Evolutionary conservation across 2,329 filamentous ascomycete species (phyloP), one percentile per base, ranked within the genome.

Genomic region (Arthrinium phaeospermum): DNA sequence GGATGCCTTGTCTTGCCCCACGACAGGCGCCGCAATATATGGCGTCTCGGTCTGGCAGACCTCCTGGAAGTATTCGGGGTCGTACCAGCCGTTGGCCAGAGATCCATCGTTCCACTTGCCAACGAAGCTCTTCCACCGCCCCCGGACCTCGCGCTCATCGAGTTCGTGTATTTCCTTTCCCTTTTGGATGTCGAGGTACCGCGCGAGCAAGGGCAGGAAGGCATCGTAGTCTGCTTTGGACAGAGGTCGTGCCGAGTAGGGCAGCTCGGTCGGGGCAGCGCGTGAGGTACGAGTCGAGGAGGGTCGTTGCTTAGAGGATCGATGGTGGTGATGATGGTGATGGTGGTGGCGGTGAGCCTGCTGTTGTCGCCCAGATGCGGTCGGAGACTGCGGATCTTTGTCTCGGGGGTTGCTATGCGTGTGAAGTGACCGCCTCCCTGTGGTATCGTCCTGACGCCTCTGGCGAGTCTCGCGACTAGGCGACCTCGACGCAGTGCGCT

Each of bases 121-220:
- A 16, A 96, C 81, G 78, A 98, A 99, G 80, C 94, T 96, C 87
- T 98, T 98, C 95, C 96, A 99, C 71, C 96, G 86, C 1, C 95
- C 95, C 75, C 88, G 92, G 0, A 91, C 83, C 80, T 98, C 95
- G n/a, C 89, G 88, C 74, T 94, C 91, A 71, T 91, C 88, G 76
- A 98, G 85, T 13, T 89, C 87, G 24, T 91, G 86, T 1, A 97
- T 84, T 70, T 92, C 84, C 53, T 93, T 87, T 51, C 91, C 87
- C 83, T 98, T 98, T 82, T 98, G 96, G 46, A 98, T 89, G 77
- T 95, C 93, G 37, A 98, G 87, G 77, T 98, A 98, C 68, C 93
- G 90, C 22, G 91, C 93, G 75, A 98, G 94, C 73, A 98, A 85
- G 0, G 92, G 89, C 74, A 88, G 87, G 78, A 94, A 95, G 0